Base-by-base conservation (phyloP, 805 yeast genomes). In the Ogataea allantospora region DNA sequence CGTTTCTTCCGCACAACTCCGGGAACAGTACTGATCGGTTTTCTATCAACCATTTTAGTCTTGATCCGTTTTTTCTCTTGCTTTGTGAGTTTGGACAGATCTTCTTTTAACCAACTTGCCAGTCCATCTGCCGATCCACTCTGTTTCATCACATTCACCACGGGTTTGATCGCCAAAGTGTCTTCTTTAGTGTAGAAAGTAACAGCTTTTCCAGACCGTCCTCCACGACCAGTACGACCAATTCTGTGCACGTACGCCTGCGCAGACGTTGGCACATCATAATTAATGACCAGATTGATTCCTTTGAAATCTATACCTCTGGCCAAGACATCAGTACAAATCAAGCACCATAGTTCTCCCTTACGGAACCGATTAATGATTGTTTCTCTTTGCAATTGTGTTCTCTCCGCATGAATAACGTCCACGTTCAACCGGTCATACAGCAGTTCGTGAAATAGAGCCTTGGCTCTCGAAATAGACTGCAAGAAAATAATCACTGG, bases 181-280 rank as follows among this genome's bases (percentile, higher is more conserved):
- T 93, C 99, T 46, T 87, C 95, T 57, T 88, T 89, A 17, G 99
- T 91, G 67, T 85, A 93, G 48, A 89, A 81, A 0, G 99, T 93
- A 13, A 93, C 77, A 0, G 98, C 97, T 51, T 73, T 74, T 40
- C 99, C 99, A 7, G 65, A 54, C 43, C 83, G 78, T 1, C 95
- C 96, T 37, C 88, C 96, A 72, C 99, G 82, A 50, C 99, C 99
- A 2, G 99, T 91, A 71, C 99, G 83, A 63, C 99, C 99, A 54
- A 93, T 87, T 66, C 99, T 78, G 63, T 93, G 99, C 30, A 93
- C 96, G 60, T 93, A 93, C 0, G 96, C 83, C 62, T 91, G 97
- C 1, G 97, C 88, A 29, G 83, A 77, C 53, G 80, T 85, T 12
- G 99, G 99, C 9, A 93, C 95, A 63, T 93, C 99, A 61, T 93